Evolutionary conservation across 2,329 filamentous ascomycete species (phyloP).

Genomic region (Zarea fungicola): DNA sequence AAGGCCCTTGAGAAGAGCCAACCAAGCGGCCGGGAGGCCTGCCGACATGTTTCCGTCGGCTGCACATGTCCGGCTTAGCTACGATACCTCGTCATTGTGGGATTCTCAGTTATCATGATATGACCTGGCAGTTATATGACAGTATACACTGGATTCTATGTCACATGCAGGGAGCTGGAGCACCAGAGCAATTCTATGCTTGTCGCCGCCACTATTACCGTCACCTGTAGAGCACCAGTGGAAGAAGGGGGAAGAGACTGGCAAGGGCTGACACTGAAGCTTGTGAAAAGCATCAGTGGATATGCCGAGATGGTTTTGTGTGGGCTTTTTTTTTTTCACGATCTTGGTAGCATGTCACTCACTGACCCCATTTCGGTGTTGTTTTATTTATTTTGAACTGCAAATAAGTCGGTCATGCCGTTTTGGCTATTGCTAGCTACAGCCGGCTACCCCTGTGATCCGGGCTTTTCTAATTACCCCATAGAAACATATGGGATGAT

Average conservation of each 20-base stretch:
- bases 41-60: neutral
- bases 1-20: neutral
- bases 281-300: neutral
- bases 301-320: neutral
- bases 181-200: neutral
- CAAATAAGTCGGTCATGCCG: neutral
- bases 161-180: neutral
- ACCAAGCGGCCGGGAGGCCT: neutral
- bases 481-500: neutral
- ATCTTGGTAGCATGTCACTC: too few species aligned
- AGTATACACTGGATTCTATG: neutral
- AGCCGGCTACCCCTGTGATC: neutral
- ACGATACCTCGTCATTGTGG: neutral
- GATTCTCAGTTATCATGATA: neutral
- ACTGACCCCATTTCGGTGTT: neutral
- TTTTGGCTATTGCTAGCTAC: neutral
- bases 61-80: neutral
- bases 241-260: neutral
- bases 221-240: neutral
- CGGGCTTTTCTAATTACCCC: neutral
- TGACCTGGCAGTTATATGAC: neutral
- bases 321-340: neutral
- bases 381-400: neutral
- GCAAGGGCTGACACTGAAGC: neutral
- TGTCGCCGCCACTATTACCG: neutral